phyloP scores from a whole-genome alignment of 306 rosid genomes.

The Sechiopsis laciniata region DNA sequence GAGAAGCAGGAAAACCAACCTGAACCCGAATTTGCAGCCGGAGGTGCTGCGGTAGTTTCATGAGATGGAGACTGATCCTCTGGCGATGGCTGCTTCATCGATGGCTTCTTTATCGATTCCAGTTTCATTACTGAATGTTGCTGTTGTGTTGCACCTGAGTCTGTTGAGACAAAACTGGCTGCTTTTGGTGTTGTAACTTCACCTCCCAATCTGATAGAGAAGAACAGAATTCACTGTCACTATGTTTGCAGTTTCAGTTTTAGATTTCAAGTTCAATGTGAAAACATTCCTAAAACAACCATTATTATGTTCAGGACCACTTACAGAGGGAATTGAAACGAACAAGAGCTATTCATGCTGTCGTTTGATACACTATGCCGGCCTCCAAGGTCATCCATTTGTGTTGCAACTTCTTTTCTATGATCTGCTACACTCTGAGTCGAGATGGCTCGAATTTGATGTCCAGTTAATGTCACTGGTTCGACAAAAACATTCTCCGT shows the following conservation, averaged over 20 bases:
- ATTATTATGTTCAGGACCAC: neutral
- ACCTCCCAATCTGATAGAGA: conserved; percentile 17
- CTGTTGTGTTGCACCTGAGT: neutral
- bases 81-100: neutral
- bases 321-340: conserved; percentile 26
- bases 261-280: neutral
- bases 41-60: neutral
- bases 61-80: neutral
- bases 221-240: neutral
- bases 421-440: conserved; percentile 1
- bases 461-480: neutral
- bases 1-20: conserved; percentile 22
- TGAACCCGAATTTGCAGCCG: neutral
- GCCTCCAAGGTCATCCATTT: neutral
- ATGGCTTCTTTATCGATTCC: neutral
- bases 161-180: neutral
- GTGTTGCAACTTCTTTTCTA: neutral
- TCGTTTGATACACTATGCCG: conserved; percentile 9
- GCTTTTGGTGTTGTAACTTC: conserved; percentile 10
- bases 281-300: neutral
- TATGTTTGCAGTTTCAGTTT: too few species aligned
- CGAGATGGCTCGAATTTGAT: neutral
- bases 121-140: neutral
- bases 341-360: conserved; percentile 23
- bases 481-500: neutral